Evolutionary conservation across 768 basidiomycete species (phyloP).

Genomic region (Panaeolus cyanescens): DNA sequence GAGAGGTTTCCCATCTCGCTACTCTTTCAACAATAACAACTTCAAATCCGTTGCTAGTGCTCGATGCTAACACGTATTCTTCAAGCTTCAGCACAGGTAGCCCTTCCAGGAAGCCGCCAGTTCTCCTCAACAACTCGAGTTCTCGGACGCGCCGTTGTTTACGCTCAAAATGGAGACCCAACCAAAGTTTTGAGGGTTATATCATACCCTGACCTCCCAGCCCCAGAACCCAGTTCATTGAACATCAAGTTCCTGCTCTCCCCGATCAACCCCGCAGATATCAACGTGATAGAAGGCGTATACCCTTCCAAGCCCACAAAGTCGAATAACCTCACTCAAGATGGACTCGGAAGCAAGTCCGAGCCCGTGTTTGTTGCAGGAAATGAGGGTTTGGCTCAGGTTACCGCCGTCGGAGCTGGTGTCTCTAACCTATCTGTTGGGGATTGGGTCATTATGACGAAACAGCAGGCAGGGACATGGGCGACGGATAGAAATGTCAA

Average conservation of each 20-base stretch:
- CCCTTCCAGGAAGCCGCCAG: constrained; percentile 5
- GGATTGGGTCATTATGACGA: constrained; percentile 78
- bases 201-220: constrained; percentile 51
- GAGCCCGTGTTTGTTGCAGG: constrained; percentile 62
- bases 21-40: background rate
- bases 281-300: constrained; percentile 82
- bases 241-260: constrained; percentile 71
- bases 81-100: constrained; percentile 14
- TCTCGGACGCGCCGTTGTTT: constrained; percentile 66
- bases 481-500: constrained; percentile 53
- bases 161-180: constrained; percentile 62
- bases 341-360: constrained; percentile 31
- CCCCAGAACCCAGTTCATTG: constrained; percentile 56
- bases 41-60: constrained; percentile 5
- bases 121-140: constrained; percentile 31
- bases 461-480: constrained; percentile 79
- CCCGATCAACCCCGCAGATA: constrained; percentile 81
- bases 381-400: constrained; percentile 75
- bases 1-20: background rate
- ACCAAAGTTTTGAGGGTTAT: constrained; percentile 55
- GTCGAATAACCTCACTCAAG: constrained; percentile 32
- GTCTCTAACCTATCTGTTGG: constrained; percentile 49
- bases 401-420: constrained; percentile 59
- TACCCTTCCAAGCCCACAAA: constrained; percentile 67
- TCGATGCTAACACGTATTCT: constrained; percentile 11